Percentiles rank a stretch among this genome's conserved stretches.
These are phyloP conservation scores for Lepidium africanum DNA, from an alignment of 345 rosid species.

Conservation along the genomic window DNA sequence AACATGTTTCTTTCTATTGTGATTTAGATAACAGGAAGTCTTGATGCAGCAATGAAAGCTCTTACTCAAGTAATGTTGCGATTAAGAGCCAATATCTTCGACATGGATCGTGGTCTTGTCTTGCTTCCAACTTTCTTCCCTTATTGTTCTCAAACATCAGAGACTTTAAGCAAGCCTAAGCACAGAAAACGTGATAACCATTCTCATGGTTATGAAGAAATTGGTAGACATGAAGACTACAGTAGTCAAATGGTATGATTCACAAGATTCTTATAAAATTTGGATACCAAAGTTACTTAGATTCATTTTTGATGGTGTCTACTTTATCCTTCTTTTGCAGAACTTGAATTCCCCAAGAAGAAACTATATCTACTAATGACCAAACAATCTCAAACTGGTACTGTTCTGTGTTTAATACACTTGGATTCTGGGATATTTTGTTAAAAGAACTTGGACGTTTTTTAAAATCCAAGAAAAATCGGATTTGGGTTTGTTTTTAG, in stretches of 20 bases:
- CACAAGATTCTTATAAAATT: too few relatives aligned
- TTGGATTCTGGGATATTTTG: neutral
- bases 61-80: slow-evolving; percentile 50
- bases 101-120: slow-evolving; percentile 53
- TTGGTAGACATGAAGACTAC: slow-evolving; percentile 31
- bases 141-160: slow-evolving; percentile 44
- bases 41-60: slow-evolving; percentile 59
- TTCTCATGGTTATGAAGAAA: slow-evolving; percentile 35
- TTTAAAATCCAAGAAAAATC: neutral
- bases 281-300: too few relatives aligned
- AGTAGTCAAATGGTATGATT: slow-evolving; percentile 41
- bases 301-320: too few relatives aligned
- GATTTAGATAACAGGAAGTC: slow-evolving; percentile 56
- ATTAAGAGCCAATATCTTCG: slow-evolving; percentile 59
- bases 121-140: slow-evolving; percentile 52
- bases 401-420: neutral
- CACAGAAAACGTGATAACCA: slow-evolving; percentile 41
- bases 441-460: neutral
- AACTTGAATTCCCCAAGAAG: slow-evolving; percentile 36
- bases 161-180: slow-evolving; percentile 34
- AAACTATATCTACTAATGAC: slow-evolving; percentile 43
- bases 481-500: neutral
- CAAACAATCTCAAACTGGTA: neutral
- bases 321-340: slow-evolving; percentile 10
- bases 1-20: neutral